A percentile compares a stretch with the other conserved stretches of the same genome.
phyloP scores from a whole-genome alignment of 352 stramenopile genomes.

The Thraustochytrium sp. region DNA sequence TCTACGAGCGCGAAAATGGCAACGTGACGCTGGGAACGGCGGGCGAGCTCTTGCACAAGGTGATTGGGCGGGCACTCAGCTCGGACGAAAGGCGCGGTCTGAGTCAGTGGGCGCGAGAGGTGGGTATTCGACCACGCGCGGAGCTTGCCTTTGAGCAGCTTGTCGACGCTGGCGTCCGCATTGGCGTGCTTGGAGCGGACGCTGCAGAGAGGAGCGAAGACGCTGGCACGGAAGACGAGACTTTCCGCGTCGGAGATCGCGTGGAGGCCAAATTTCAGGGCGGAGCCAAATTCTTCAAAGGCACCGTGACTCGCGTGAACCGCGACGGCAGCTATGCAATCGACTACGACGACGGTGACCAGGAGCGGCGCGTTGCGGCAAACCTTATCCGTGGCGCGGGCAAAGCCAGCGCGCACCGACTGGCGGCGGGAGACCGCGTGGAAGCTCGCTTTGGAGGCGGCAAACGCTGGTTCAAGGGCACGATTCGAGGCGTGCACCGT shows the following conservation, averaged over 20 bases:
- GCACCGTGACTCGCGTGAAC: constrained; percentile 60
- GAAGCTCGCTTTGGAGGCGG: constrained; percentile 61
- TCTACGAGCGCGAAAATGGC: not conserved
- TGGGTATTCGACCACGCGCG: not conserved
- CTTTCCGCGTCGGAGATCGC: constrained; percentile 49
- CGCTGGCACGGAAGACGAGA: not conserved
- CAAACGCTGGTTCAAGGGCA: constrained; percentile 65
- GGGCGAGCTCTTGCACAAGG: not conserved
- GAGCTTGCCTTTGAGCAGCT: not conserved
- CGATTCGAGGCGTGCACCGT: constrained; percentile 58
- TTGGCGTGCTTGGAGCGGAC: not conserved
- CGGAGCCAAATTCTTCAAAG: constrained; percentile 64
- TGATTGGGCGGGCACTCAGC: not conserved
- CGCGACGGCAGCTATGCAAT: constrained; percentile 66
- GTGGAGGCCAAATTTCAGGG: constrained; percentile 65
- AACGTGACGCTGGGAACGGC: not conserved
- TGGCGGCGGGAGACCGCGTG: constrained; percentile 54
- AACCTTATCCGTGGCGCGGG: not conserved
- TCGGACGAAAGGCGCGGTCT: not conserved
- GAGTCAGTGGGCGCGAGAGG: not conserved
- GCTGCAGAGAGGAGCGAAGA: not conserved
- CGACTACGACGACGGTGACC: constrained; percentile 70
- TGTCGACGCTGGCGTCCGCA: not conserved
- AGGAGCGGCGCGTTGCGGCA: constrained; percentile 49
- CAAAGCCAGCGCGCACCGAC: not conserved